Conservation (phyloP, 352 stramenopile genomes). For the Thraustochytrium sp. region DNA sequence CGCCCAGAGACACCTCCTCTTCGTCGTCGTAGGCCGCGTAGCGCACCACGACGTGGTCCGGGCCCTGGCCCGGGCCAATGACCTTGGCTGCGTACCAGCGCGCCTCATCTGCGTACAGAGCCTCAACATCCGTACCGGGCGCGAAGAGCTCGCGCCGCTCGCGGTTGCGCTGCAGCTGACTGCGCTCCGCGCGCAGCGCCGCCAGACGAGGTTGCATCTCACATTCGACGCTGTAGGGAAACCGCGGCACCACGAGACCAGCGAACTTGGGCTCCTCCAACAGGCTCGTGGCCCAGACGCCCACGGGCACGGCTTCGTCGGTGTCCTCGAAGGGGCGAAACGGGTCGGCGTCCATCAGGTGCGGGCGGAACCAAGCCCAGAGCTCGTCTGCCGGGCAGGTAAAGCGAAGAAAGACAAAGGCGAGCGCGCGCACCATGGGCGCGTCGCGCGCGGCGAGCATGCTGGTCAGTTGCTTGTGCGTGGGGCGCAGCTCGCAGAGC, state of each 20-base stretch:
- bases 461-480: slow-evolving; percentile 89
- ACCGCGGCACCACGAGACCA: slow-evolving; percentile 87
- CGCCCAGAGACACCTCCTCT: slow-evolving; percentile 6
- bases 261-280: slow-evolving; percentile 92
- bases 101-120: slow-evolving; percentile 71
- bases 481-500: slow-evolving; percentile 90
- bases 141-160: slow-evolving; percentile 62
- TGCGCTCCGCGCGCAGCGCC: slow-evolving; percentile 61
- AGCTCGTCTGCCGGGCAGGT: slow-evolving; percentile 82
- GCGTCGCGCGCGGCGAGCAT: slow-evolving; percentile 88
- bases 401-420: slow-evolving; percentile 96
- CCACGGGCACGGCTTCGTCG: slow-evolving; percentile 72
- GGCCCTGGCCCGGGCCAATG: not conserved
- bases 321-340: slow-evolving; percentile 75
- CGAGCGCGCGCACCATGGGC: slow-evolving; percentile 89
- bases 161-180: slow-evolving; percentile 63
- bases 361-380: slow-evolving; percentile 90
- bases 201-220: slow-evolving; percentile 90
- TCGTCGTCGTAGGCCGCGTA: slow-evolving; percentile 9
- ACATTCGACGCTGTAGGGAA: slow-evolving; percentile 89
- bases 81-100: slow-evolving; percentile 51
- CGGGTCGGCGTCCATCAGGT: slow-evolving; percentile 87
- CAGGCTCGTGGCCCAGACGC: slow-evolving; percentile 77
- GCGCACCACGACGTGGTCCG: not conserved
- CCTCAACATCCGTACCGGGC: slow-evolving; percentile 65